These are phyloP conservation scores for Wickerhamiella azyma DNA, from an alignment of 805 yeast species.

Conservation along the genomic window DNA sequence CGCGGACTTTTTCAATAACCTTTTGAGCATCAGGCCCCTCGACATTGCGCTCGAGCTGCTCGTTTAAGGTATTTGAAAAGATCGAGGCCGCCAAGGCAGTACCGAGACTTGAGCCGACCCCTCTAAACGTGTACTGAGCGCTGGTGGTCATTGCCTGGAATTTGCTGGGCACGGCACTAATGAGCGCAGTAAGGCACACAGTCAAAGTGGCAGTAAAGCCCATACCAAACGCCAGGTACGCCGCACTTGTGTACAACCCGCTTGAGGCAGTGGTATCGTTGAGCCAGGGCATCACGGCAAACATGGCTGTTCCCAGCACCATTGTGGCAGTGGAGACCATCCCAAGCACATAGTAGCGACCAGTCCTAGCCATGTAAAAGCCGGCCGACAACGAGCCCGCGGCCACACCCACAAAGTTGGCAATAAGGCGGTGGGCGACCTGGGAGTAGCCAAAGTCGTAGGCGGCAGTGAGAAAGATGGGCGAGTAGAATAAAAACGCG, in stretches of 20 bases:
- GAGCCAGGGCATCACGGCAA: slow-evolving; percentile 23
- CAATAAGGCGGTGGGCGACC: slow-evolving; percentile 40
- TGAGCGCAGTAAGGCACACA: slow-evolving; percentile 56
- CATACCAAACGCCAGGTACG: slow-evolving; percentile 40
- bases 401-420: slow-evolving; percentile 55
- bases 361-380: slow-evolving; percentile 50
- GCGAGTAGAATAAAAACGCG: slow-evolving; percentile 53
- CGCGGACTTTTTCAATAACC: slow-evolving; percentile 31
- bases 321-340: slow-evolving; percentile 36
- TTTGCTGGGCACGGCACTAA: slow-evolving; percentile 54
- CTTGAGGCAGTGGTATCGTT: slow-evolving; percentile 45
- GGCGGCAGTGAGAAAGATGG: slow-evolving; percentile 63
- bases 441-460: slow-evolving; percentile 58
- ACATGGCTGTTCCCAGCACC: slow-evolving; percentile 22
- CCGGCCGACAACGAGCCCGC: slow-evolving; percentile 58
- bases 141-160: slow-evolving; percentile 81
- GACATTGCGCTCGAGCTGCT: slow-evolving; percentile 21
- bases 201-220: slow-evolving; percentile 60
- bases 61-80: slow-evolving; percentile 38
- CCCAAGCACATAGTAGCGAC: slow-evolving; percentile 41
- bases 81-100: slow-evolving; percentile 56
- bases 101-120: slow-evolving; percentile 78
- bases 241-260: slow-evolving; percentile 31
- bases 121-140: slow-evolving; percentile 76
- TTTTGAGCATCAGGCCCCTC: slow-evolving; percentile 34